Percentiles rank a stretch among this genome's conserved stretches.
Conservation (phyloP, 441 rosid genomes). For the Arabidopsis hybrid region DNA sequence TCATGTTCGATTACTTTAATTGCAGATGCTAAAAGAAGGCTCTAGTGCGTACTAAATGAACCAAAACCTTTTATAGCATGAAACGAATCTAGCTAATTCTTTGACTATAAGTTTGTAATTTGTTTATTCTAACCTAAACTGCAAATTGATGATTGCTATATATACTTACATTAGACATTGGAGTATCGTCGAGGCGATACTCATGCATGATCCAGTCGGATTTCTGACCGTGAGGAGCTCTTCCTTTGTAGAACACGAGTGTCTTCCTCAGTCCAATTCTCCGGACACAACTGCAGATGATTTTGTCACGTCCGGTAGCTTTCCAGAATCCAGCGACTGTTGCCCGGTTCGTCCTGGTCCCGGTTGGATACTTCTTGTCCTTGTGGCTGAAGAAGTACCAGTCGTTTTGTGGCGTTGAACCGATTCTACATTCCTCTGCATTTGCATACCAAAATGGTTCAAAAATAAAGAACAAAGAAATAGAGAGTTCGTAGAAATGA, state of each 20-base stretch:
- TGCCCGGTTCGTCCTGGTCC: conserved; percentile 92
- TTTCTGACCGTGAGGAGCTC: conserved; percentile 97
- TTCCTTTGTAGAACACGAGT: conserved; percentile 85
- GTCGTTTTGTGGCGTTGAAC: conserved; percentile 92
- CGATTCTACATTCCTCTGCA: conserved; percentile 89
- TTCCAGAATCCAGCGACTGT: conserved; percentile 97
- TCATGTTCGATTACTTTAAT: not conserved
- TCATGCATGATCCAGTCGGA: conserved; percentile 99
- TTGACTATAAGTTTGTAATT: not conserved
- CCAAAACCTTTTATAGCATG: not conserved
- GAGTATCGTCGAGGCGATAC: conserved; percentile 76
- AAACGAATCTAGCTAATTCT: not conserved
- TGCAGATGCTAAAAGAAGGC: not conserved
- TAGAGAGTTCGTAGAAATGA: not conserved
- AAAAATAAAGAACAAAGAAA: not conserved
- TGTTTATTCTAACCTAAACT: not conserved
- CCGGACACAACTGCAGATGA: conserved; percentile 69
- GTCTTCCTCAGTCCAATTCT: conserved; percentile 96
- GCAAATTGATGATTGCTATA: not conserved
- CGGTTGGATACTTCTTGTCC: conserved; percentile 96
- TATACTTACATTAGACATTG: conserved; percentile 52
- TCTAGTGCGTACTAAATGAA: not conserved
- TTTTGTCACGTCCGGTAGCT: conserved; percentile 97
- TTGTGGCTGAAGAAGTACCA: conserved; percentile 99
- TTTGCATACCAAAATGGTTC: conserved; percentile 20